phyloP scores from a whole-genome alignment of 495 filamentous ascomycete genomes.

The Aspergillus steynii region DNA sequence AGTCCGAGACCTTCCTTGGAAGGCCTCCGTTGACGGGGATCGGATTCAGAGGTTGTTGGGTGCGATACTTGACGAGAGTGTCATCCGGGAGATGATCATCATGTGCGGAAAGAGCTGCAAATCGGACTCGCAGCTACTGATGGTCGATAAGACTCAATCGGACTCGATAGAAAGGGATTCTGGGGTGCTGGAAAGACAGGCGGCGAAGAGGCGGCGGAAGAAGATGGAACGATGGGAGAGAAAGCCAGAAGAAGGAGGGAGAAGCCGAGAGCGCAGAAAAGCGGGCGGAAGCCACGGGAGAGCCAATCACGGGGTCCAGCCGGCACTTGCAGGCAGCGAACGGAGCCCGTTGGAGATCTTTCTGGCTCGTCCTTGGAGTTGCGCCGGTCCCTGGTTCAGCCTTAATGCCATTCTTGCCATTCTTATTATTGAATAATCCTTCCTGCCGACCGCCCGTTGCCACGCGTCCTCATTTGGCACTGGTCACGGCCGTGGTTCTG shows the following conservation, averaged over 20 bases:
- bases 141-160: background rate
- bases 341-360: background rate
- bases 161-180: too few species aligned
- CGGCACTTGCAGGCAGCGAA: background rate
- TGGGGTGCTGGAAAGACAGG: too few species aligned
- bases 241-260: background rate
- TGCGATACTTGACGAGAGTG: background rate
- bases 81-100: background rate
- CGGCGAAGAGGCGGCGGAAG: too few species aligned
- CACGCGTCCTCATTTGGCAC: background rate
- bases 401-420: background rate
- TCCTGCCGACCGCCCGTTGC: background rate
- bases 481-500: too few species aligned
- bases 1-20: background rate
- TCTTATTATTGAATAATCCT: too few species aligned
- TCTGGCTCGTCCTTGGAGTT: background rate
- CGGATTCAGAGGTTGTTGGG: background rate
- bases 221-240: background rate
- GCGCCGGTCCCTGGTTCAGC: background rate
- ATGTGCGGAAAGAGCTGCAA: background rate
- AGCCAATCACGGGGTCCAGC: background rate
- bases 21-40: background rate
- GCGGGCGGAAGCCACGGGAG: background rate
- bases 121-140: background rate
- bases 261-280: background rate